A percentile compares a stretch with the other conserved stretches of the same genome.
phyloP scores from a whole-genome alignment of 768 basidiomycete species.

The Leucogyrophana mollusca region DNA sequence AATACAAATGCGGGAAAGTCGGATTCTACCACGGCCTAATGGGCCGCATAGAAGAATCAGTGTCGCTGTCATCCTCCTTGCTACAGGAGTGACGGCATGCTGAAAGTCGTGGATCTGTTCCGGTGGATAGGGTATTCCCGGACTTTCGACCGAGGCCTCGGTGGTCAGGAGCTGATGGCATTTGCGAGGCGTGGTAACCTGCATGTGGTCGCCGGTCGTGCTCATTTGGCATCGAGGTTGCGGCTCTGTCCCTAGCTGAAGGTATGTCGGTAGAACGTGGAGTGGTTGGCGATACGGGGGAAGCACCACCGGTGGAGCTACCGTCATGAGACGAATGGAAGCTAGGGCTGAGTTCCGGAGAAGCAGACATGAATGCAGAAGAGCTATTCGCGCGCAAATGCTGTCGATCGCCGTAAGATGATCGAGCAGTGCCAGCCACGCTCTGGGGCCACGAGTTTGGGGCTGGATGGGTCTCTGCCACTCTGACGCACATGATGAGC shows the following conservation, averaged over 20 bases:
- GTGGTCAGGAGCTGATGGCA: constrained; percentile 3
- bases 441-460: constrained; percentile 24
- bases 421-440: constrained; percentile 6
- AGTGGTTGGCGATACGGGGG: constrained; percentile 55
- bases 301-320: constrained; percentile 48
- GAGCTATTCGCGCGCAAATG: constrained; percentile 11
- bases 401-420: constrained; percentile 9
- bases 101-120: constrained; percentile 21
- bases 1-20: neutral
- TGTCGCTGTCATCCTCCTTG: constrained; percentile 37
- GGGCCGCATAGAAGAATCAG: constrained; percentile 34
- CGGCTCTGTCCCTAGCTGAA: constrained; percentile 15
- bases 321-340: constrained; percentile 40
- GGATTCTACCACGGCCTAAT: constrained; percentile 45
- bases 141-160: constrained; percentile 13
- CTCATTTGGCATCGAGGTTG: constrained; percentile 14
- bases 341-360: constrained; percentile 19
- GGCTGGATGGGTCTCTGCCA: constrained; percentile 14
- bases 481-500: constrained; percentile 12
- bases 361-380: constrained; percentile 7
- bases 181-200: neutral
- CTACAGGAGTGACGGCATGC: constrained; percentile 21
- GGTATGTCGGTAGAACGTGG: constrained; percentile 41
- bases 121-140: constrained; percentile 14
- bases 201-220: constrained; percentile 1